A percentile compares a stretch with the other conserved stretches of the same genome.
These are phyloP conservation scores for Yarrowia bubula DNA, from an alignment of 805 yeast species.

Conservation along the genomic window DNA sequence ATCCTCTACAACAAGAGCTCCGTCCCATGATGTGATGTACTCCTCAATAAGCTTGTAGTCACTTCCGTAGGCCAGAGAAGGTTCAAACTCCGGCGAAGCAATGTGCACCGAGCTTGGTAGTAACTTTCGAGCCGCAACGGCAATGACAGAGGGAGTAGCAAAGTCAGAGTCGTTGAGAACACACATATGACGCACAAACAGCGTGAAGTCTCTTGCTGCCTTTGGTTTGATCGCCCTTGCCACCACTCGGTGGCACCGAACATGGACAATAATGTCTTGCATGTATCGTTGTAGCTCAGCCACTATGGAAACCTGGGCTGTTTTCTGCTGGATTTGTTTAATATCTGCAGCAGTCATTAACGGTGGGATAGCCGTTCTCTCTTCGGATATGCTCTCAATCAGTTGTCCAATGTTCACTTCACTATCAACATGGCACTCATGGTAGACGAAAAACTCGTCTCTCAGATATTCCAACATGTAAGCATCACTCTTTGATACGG, in stretches of 20 bases:
- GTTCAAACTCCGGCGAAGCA: conserved; percentile 47
- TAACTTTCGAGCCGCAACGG: conserved; percentile 48
- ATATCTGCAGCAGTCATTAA: background rate
- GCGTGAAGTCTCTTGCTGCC: conserved; percentile 46
- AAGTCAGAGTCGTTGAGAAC: conserved; percentile 43
- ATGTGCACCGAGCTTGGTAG: conserved; percentile 50
- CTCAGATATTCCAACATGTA: conserved; percentile 16
- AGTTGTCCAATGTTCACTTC: conserved; percentile 6
- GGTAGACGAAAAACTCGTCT: conserved; percentile 19
- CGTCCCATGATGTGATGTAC: conserved; percentile 48
- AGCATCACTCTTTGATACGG: conserved; percentile 7
- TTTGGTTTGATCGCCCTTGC: conserved; percentile 52
- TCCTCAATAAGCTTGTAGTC: conserved; percentile 46
- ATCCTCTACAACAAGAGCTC: conserved; percentile 51
- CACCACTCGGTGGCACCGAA: conserved; percentile 56
- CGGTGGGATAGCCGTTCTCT: background rate
- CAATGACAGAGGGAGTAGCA: conserved; percentile 55
- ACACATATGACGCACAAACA: conserved; percentile 44
- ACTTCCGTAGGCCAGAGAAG: conserved; percentile 56
- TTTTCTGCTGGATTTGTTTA: background rate
- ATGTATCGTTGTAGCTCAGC: conserved; percentile 55
- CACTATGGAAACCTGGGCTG: conserved; percentile 41
- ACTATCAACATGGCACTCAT: conserved; percentile 12
- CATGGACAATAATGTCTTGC: conserved; percentile 54
- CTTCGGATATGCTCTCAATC: conserved; percentile 10